Conservation (phyloP, 1,284 basidiomycete species). For the Pascua sp. region DNA sequence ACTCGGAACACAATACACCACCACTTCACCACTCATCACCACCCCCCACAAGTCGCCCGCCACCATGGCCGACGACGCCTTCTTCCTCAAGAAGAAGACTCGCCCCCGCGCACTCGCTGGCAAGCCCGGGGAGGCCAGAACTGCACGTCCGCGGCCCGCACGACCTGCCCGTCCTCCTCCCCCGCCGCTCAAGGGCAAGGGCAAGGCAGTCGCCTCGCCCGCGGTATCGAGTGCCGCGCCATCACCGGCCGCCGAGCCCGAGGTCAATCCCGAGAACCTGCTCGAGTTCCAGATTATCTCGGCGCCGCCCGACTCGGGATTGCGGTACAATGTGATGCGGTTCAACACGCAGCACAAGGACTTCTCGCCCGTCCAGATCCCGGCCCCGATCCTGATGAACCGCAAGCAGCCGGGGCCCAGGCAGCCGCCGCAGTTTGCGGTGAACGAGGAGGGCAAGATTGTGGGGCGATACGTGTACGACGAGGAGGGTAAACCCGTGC, state of each 20-base stretch:
- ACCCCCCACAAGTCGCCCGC: background rate
- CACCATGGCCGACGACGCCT: conserved; percentile 32
- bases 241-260: background rate
- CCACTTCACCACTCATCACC: background rate
- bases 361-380: conserved; percentile 32
- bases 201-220: background rate
- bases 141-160: background rate
- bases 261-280: conserved; percentile 10
- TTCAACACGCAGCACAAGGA: conserved; percentile 26
- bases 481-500: conserved; percentile 34
- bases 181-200: conserved; percentile 1
- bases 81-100: conserved; percentile 39
- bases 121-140: background rate
- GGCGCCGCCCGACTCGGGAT: conserved; percentile 11
- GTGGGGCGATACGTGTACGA: conserved; percentile 42
- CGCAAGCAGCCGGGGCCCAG: conserved; percentile 39
- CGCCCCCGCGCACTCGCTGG: background rate
- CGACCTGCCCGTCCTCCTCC: background rate
- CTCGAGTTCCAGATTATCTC: conserved; percentile 42
- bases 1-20: conserved; percentile 1
- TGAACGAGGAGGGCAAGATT: conserved; percentile 35
- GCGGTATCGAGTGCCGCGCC: background rate
- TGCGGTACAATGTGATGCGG: conserved; percentile 42
- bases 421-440: conserved; percentile 28
- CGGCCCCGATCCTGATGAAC: conserved; percentile 35